Conservation (phyloP, 192 early-diverging fungal genomes). For the Haplosporangium gracile region DNA sequence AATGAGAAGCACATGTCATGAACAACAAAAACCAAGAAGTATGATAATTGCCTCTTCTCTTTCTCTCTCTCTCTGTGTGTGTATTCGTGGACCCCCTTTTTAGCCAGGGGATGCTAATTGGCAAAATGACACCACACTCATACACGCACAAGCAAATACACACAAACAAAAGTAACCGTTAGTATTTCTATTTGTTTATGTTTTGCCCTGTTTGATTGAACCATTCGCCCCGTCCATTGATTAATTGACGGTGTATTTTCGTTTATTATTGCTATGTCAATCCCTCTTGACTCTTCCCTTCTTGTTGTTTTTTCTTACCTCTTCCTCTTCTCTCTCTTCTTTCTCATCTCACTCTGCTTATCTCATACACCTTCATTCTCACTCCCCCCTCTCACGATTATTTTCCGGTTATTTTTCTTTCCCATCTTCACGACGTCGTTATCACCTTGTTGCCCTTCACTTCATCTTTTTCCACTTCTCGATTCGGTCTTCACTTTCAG, state of each 20-base stretch:
- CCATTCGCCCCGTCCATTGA: no score
- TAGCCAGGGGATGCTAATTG: neutral
- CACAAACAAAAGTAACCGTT: neutral
- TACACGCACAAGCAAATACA: neutral
- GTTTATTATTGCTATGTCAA: no score
- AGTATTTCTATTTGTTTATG: neutral
- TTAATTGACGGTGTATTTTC: no score
- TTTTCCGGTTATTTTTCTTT: no score
- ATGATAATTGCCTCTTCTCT: no score
- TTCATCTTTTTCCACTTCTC: no score
- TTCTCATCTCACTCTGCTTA: neutral
- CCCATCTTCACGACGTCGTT: no score
- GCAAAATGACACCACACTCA: neutral
- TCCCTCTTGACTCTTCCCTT: neutral
- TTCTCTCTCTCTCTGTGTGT: no score
- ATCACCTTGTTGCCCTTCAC: no score
- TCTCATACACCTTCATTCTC: neutral
- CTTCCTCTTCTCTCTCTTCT: neutral
- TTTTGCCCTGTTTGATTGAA: neutral
- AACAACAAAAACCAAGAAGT: neutral
- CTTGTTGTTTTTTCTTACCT: neutral
- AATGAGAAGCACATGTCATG: constrained; percentile 18
- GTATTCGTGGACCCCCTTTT: no score
- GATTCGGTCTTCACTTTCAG: no score
- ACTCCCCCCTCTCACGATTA: neutral